Evolutionary conservation across 768 basidiomycete genomes (phyloP), one percentile per base, ranked within the genome.

Genomic region (Agaricus bisporus): DNA sequence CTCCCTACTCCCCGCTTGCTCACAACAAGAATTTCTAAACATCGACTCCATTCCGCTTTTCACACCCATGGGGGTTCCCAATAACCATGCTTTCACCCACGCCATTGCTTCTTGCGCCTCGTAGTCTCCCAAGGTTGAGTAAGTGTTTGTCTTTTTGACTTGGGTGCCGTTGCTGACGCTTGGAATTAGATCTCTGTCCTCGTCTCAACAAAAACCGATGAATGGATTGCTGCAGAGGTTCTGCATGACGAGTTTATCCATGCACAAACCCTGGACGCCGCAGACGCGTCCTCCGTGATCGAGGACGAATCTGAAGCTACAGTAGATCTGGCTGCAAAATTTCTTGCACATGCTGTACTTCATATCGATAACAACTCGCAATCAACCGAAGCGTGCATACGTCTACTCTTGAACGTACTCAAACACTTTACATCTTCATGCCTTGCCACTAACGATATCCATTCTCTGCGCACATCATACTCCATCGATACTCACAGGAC

Each of bases 141-240:
- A 74, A 78, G 78, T 76, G 80, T 81, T 55, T 51, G 76, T 73
- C 28, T 52, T 37, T 38, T 43, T 51, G 41, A 20, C 51, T 39
- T 26, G 48, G 43, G n/a, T 49, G 48, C 54, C 35, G 43, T 49
- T 26, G 43, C 54, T 45, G 36, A 35, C 53, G 53, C 32, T 41
- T 45, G 60, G 25, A 17, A 12, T 59, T 5, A 93, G 91, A 69
- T 95, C 57, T 86, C 88, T 58, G 84, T 98, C 68, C 92, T 91
- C 43, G 88, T 97, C 55, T 85, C 91, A 42, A 84, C 89, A n/a
- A 72, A 74, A 37, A 58, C 75, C 59, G 83, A 93, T 68, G 83
- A 91, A 69, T 97, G 95, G 94, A 91, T 93, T 64, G 80, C 84
- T 49, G 93, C 94, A 48, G 93, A 95, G 72, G 83, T 94, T 63